Conservation (phyloP, 2,329 filamentous ascomycete species). For the Microcyclospora pomicola region DNA sequence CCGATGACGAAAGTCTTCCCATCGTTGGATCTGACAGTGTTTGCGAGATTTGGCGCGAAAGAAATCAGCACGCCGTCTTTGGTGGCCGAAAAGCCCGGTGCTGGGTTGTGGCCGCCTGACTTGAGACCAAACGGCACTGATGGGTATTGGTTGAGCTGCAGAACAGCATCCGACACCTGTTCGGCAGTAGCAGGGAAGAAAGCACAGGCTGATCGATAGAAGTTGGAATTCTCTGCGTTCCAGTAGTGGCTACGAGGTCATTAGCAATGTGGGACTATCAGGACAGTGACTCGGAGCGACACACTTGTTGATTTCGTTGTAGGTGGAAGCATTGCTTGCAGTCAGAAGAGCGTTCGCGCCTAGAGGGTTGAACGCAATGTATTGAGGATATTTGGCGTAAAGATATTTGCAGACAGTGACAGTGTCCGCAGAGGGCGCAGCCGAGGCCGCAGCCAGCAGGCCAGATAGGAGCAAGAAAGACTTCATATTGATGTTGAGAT, state of each 20-base stretch:
- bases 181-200: conserved; percentile 34
- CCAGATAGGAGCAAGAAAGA: neutral
- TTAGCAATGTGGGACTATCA: too few species aligned
- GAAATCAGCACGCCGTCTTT: conserved; percentile 31
- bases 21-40: conserved; percentile 21
- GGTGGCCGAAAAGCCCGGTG: conserved; percentile 33
- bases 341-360: conserved; percentile 5
- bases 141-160: conserved; percentile 32
- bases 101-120: conserved; percentile 36
- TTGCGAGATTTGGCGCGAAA: conserved; percentile 29
- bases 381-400: conserved; percentile 9
- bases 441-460: conserved; percentile 4
- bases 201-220: conserved; percentile 10
- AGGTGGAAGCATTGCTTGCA: conserved; percentile 6
- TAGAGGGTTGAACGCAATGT: conserved; percentile 9
- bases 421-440: conserved; percentile 6
- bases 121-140: conserved; percentile 42
- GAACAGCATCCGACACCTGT: conserved; percentile 42
- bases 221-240: conserved; percentile 12
- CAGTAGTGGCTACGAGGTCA: conserved; percentile 6
- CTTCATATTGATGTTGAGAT: too few species aligned
- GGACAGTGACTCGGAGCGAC: too few species aligned
- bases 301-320: conserved; percentile 8
- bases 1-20: conserved; percentile 9
- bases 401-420: conserved; percentile 11